Conservation (phyloP, 441 rosid species). For the Codiaeum variegatum region DNA sequence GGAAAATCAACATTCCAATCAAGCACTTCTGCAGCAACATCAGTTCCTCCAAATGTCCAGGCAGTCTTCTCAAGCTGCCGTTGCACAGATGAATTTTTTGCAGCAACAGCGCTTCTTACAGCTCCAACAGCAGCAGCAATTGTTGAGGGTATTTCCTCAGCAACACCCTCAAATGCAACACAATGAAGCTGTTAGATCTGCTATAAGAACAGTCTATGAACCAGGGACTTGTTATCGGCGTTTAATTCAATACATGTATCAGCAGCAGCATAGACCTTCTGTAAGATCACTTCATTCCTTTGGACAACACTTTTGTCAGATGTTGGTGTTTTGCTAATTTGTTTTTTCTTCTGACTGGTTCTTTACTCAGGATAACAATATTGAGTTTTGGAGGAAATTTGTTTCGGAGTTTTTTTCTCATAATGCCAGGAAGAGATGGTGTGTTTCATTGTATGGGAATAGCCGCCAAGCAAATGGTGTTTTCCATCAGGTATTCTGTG, state of each 20-base stretch:
- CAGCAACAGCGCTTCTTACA: slow-evolving; percentile 78
- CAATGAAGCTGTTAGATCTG: slow-evolving; percentile 65
- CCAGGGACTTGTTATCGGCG: slow-evolving; percentile 96
- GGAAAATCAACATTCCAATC: slow-evolving; percentile 80
- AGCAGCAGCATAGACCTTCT: slow-evolving; percentile 94
- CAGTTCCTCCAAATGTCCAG: slow-evolving; percentile 75
- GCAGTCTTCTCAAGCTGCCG: slow-evolving; percentile 71
- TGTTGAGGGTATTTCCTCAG: slow-evolving; percentile 73
- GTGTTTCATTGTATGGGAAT: slow-evolving; percentile 85
- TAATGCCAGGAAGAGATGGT: slow-evolving; percentile 76
- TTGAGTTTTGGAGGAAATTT: slow-evolving; percentile 84
- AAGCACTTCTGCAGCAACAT: slow-evolving; percentile 61
- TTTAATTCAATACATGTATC: slow-evolving; percentile 82
- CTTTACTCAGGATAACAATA: slow-evolving; percentile 60
- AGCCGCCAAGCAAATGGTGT: slow-evolving; percentile 73
- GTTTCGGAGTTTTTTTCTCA: slow-evolving; percentile 72
- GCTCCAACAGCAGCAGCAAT: slow-evolving; percentile 83
- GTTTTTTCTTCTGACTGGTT: neutral
- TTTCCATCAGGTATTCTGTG: slow-evolving; percentile 64
- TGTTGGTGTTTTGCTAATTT: neutral
- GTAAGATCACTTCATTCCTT: slow-evolving; percentile 38
- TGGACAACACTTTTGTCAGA: neutral
- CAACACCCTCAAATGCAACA: slow-evolving; percentile 85
- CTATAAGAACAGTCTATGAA: slow-evolving; percentile 68
- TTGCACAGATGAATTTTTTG: slow-evolving; percentile 56